Base-by-base conservation (phyloP, 2,329 filamentous ascomycete species). In the Sporothrix brasiliensis region DNA sequence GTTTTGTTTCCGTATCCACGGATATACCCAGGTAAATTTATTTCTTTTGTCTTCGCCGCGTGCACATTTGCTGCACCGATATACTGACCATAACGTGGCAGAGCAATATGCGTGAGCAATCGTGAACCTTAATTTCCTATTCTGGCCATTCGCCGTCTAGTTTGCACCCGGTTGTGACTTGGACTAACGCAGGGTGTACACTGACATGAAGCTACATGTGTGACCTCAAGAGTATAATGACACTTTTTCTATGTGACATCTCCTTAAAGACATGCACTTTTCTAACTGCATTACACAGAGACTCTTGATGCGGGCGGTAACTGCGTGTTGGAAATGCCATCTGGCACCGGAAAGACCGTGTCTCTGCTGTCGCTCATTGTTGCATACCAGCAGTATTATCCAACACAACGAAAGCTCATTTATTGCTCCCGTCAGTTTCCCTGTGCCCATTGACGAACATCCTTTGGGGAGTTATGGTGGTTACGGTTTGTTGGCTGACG, bases 291-390 rank as follows among this genome's bases (percentile, higher is more conserved):
- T 27, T 2, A 3, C 21, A 9, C 63, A 87, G 85, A 84, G 75
- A 98, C 95, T 24, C 90, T 99, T 77, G 95, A 99, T 85, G 91
- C 91, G 24, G 92, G 92, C 68, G 96, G 95, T 72, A 93, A 99
- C 81, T 97, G 94, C 79, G 94, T 99, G 27, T 83, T 99, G 76
- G 95, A 99, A 82, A 99, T 99, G 95, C 95, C 95, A 80, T 99
- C 95, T 72, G 95, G 95, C 56, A 99, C 95, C 30, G 95, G 95
- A 73, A 99, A 99, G 84, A 99, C 95, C 0, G 92, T 99, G 34
- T 97, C 95, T 11, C 85, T 99, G 4, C 84, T 99, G 58, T 97
- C 95, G 0, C 87, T 99, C 75, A 99, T 99, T 77, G 89, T 99
- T 71, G 94, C 95, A 54, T 99, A 99, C 77, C 96, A 99, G 80